Percentiles rank a stretch among this genome's conserved stretches.
These are phyloP conservation scores for Corniculantispora saksenae DNA, from an alignment of 2,329 filamentous ascomycete species.

Conservation along the genomic window DNA sequence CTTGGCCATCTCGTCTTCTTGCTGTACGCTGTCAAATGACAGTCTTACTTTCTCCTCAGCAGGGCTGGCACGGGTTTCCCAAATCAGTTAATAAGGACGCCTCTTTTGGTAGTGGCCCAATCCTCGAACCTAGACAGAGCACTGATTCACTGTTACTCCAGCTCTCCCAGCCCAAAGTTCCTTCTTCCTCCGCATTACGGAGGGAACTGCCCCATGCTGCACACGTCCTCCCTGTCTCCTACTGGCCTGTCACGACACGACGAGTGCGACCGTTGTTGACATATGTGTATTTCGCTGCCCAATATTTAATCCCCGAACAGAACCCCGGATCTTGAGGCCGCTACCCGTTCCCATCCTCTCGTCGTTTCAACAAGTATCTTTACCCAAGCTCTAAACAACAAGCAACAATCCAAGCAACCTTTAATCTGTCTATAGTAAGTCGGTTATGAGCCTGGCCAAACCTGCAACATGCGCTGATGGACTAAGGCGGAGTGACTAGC, in stretches of 20 bases:
- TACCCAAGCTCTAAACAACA: neutral
- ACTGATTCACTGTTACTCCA: constrained; percentile 16
- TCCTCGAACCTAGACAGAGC: constrained; percentile 7
- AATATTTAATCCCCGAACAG: constrained; percentile 19
- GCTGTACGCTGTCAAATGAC: constrained; percentile 17
- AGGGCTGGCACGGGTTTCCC: constrained; percentile 13
- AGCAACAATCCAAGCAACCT: neutral
- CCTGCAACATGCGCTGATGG: neutral
- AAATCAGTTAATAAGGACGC: constrained; percentile 1
- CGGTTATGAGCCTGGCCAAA: neutral
- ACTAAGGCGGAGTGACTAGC: constrained; percentile 8
- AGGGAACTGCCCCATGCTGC: constrained; percentile 14
- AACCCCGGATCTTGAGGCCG: constrained; percentile 13
- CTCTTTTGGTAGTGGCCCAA: constrained; percentile 14
- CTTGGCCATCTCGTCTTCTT: constrained; percentile 8
- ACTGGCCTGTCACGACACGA: constrained; percentile 16
- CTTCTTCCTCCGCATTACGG: constrained; percentile 16
- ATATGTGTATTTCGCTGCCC: constrained; percentile 17
- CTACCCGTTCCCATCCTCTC: constrained; percentile 1
- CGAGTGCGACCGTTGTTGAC: constrained; percentile 16
- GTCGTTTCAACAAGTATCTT: constrained; percentile 3
- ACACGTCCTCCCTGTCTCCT: constrained; percentile 17
- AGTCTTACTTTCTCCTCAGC: constrained; percentile 6
- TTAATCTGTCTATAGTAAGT: neutral
- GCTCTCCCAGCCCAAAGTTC: constrained; percentile 17